Evolutionary conservation across 2,329 filamentous ascomycete species (phyloP).

Genomic region (Mariannaea elegans): DNA sequence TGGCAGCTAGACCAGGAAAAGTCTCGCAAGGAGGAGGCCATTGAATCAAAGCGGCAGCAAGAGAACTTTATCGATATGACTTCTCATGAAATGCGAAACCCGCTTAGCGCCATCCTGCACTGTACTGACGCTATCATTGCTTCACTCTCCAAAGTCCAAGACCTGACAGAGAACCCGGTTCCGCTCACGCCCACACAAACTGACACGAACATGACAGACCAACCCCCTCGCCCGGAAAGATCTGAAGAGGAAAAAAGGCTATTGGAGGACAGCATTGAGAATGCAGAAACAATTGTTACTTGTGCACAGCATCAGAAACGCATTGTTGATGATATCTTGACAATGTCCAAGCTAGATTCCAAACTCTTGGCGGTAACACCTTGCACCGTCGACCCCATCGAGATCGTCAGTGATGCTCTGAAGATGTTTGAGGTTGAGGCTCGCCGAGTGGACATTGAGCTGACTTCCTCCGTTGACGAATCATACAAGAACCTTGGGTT

Average conservation of each 20-base stretch:
- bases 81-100: constrained; percentile 78
- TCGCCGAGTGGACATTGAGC: constrained; percentile 72
- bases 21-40: constrained; percentile 62
- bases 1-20: constrained; percentile 62
- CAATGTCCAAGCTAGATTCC: constrained; percentile 79
- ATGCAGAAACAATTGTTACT: constrained; percentile 78
- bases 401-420: constrained; percentile 71
- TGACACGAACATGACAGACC: constrained; percentile 13
- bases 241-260: constrained; percentile 53
- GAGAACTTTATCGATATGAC: constrained; percentile 85
- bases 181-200: constrained; percentile 37
- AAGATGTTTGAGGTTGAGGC: constrained; percentile 84
- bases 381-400: constrained; percentile 72
- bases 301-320: constrained; percentile 84
- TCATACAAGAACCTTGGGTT: constrained; percentile 67
- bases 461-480: constrained; percentile 70
- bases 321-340: constrained; percentile 80
- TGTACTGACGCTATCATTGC: constrained; percentile 76
- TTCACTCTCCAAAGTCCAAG: constrained; percentile 55
- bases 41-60: constrained; percentile 72
- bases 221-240: constrained; percentile 18
- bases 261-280: constrained; percentile 71
- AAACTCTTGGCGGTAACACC: constrained; percentile 78
- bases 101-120: constrained; percentile 76
- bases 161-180: constrained; percentile 44